A percentile compares a stretch with the other conserved stretches of the same genome.
These are phyloP conservation scores for Tieghemiomyces parasiticus DNA, from an alignment of 192 early-diverging fungal species.

Conservation along the genomic window DNA sequence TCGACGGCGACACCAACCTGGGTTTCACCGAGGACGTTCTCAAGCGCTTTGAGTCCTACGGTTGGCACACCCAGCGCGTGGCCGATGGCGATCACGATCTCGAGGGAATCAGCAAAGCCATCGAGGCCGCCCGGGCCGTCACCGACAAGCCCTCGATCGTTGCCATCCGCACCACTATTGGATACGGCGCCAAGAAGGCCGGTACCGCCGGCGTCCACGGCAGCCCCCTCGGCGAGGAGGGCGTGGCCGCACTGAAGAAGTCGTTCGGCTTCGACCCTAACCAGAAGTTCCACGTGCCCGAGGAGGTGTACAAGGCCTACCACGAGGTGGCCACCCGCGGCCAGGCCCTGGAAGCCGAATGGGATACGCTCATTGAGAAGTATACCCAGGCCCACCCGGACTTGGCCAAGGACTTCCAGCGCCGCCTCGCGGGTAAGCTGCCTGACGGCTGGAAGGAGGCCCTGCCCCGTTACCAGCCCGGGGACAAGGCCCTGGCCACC, in stretches of 20 bases:
- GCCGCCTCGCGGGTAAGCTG: conserved; percentile 55
- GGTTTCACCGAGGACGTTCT: conserved; percentile 88
- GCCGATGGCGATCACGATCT: conserved; percentile 72
- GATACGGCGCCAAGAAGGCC: conserved; percentile 74
- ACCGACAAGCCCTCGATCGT: conserved; percentile 83
- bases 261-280: conserved; percentile 73
- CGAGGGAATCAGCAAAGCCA: conserved; percentile 49
- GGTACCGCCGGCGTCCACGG: conserved; percentile 93
- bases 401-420: conserved; percentile 50
- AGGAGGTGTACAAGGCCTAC: conserved; percentile 39
- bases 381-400: conserved; percentile 59
- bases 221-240: conserved; percentile 57
- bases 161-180: conserved; percentile 82
- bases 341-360: conserved; percentile 47
- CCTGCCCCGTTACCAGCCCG: conserved; percentile 70
- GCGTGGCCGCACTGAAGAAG: conserved; percentile 65
- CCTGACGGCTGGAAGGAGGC: conserved; percentile 52
- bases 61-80: conserved; percentile 74
- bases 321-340: conserved; percentile 37
- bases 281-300: conserved; percentile 54
- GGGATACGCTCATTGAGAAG: conserved; percentile 54
- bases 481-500: conserved; percentile 66
- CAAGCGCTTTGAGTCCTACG: conserved; percentile 82
- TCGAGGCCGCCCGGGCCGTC: conserved; percentile 67
- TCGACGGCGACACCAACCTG: conserved; percentile 72